Base-by-base conservation (phyloP, 441 rosid species). In the Pelargonium citronellum region DNA sequence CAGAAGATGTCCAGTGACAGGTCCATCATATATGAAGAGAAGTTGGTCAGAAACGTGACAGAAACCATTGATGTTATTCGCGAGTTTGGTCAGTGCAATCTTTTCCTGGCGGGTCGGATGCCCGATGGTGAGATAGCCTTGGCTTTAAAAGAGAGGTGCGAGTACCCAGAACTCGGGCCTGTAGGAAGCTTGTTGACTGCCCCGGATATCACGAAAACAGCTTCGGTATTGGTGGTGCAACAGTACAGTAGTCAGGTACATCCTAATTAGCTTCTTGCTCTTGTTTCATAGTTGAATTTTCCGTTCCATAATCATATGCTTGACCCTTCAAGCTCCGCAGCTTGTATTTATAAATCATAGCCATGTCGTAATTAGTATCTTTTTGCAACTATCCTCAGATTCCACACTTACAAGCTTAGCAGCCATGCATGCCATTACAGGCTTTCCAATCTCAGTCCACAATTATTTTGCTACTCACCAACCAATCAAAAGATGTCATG, bases 141-240 rank as follows among this genome's bases (percentile, higher is more conserved):
- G 1, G 67, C 44, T 41, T 44, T 84, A 19, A 67, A 70, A 7
- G 69, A n/a, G 7, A 75, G 47, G 70, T 68, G 64, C 1, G 85
- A 80, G 46, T 83, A 79, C 70, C 79, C 79, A 2, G 89, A 85
- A 61, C 77, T 83, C 16, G 89, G 89, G 12, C 78, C 81, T 4
- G 68, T 80, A 0, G 89, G 87, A 12, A 74, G 70, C 78, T 64
- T 77, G 65, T 68, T 82, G 58, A 64, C 73, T 24, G 67, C 82
- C 4, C 77, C 78, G 10, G 90, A 85, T 49, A 62, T 79, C 70
- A 69, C 86, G 6, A 77, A 84, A 7, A 68, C 74, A 1, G 92
- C 91, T 0, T 91, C 96, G 0, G 88, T 89, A 34, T 79, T 91
- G 71, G 87, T 91, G 57, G 83, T 91, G 72, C 90, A 85, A 71